A percentile compares a stretch with the other conserved stretches of the same genome.
These are phyloP conservation scores for Linaria vulgaris DNA, from an alignment of 257 asterid species.

Conservation along the genomic window DNA sequence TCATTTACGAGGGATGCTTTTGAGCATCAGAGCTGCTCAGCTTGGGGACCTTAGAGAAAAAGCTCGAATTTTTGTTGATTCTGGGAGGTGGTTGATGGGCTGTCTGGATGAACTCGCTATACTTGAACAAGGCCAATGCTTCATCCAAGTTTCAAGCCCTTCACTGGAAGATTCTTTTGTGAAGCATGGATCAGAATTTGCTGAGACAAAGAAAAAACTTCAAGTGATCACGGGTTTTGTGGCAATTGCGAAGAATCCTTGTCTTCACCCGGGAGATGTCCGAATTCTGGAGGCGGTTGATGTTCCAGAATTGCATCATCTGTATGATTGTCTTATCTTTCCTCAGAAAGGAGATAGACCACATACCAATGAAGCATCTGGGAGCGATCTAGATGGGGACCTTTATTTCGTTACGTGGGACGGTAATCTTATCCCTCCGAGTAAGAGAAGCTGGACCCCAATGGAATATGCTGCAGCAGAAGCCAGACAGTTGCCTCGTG, in stretches of 20 bases:
- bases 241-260: constrained; percentile 85
- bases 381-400: constrained; percentile 97
- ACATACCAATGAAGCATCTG: constrained; percentile 91
- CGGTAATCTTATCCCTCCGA: constrained; percentile 81
- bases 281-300: constrained; percentile 84
- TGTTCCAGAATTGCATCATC: constrained; percentile 57
- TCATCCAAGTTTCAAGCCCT: constrained; percentile 75
- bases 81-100: constrained; percentile 96
- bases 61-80: constrained; percentile 79
- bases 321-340: constrained; percentile 78
- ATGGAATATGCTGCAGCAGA: constrained; percentile 78
- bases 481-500: constrained; percentile 44
- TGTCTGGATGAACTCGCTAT: constrained; percentile 81
- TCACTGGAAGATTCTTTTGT: constrained; percentile 65
- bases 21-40: constrained; percentile 86
- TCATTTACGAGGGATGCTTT: constrained; percentile 80
- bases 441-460: constrained; percentile 72
- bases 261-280: constrained; percentile 96
- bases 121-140: constrained; percentile 86
- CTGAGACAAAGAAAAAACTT: constrained; percentile 42
- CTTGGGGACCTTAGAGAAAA: constrained; percentile 76
- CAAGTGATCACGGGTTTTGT: constrained; percentile 71
- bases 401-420: constrained; percentile 96
- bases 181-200: constrained; percentile 67
- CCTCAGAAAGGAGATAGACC: constrained; percentile 94